Base-by-base conservation (phyloP, 2,329 filamentous ascomycete species). In the Xylariomycetidae sp. region DNA sequence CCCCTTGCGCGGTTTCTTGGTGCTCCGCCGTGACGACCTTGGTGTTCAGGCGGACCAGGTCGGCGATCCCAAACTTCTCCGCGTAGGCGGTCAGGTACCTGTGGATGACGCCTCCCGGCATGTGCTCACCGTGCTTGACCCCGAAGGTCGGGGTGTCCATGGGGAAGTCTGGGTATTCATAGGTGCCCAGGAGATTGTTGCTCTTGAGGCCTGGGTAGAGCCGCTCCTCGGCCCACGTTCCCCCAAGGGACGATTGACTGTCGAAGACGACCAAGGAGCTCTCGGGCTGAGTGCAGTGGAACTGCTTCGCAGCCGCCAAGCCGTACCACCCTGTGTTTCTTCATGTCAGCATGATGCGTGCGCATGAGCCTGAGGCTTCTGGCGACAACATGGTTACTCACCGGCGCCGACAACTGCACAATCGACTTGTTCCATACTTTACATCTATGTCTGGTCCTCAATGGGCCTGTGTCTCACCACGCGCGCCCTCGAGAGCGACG, bases 161-260 rank as follows among this genome's bases (percentile, higher is more conserved):
- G 13, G 82, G 80, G 39, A 84, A 85, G 47, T 86, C 84, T 0
- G 76, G 75, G 48, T 74, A 87, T 54, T 89, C 81, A 45, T 80
- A 85, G 0, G 76, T 82, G 3, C 83, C 82, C 9, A 80, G 55
- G 53, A 85, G 70, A 49, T 88, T 88, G 57, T 90, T 89, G 33
- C 74, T 79, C 48, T 78, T 82, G 30, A 90, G 67, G 1, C 75
- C 77, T 0, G 77, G 73, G 52, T 88, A 82, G 1, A 86, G 58
- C 1, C 82, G 70, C 23, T 81, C 64, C 35, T 74, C 64, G 7
- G 77, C 72, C 84, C 83, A 89, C 12, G 78, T 76, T 4, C 85
- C 84, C 1, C 84, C 85, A 5, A 79, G 49, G 0, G 72, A 72
- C 10, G 64, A 53, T 9, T 67, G 65, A 5, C 65, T 59, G 29